Base-by-base conservation (phyloP, 129 eudicot species). In the Artemisia argyi region DNA sequence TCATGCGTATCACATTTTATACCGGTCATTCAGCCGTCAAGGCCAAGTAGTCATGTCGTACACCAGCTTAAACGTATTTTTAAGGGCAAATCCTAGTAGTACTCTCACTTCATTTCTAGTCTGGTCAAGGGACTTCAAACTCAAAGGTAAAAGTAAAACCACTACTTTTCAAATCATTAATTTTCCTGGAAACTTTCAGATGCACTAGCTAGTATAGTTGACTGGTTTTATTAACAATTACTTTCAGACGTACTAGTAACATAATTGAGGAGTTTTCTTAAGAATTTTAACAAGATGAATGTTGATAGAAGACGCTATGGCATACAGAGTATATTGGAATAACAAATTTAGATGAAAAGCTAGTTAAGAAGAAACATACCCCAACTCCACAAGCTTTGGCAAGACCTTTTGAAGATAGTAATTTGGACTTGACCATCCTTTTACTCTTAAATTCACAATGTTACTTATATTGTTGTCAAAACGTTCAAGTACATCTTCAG, bases 381-480 rank as follows among this genome's bases (percentile, higher is more conserved):
- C 86, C 52, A 95, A 57, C 71, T 88, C 96, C n/a, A 81, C 20
- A 70, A 95, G 91, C 86, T 83, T 95, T 48, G 99, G 99, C 58
- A 95, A 81, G 73, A 95, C 99, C 81, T 81, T 90, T 47, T 88
- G 86, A 61, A 95, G 96, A 80, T 95, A 95, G 85, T 90, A 88
- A 47, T 87, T 83, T 44, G 99, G 87, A 72, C 97, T 95, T 61
- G 99, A 90, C 99, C 99, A 95, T 67, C 84, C 99, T 81, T 95
- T 95, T 44, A 95, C 90, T 81, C 99, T 85, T 80, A 95, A 81
- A 67, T 95, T 95, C 56, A 91, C 86, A 20, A 95, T 95, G 86
- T 83, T 95, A 86, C 99, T 95, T 63, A 91, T 91, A 65, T 95
- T 95, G 78, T 95, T 73, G 79, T 95, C 91, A 49, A 91, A 95